Conservation (phyloP, 768 basidiomycete species). For the Obba rivulosa region DNA sequence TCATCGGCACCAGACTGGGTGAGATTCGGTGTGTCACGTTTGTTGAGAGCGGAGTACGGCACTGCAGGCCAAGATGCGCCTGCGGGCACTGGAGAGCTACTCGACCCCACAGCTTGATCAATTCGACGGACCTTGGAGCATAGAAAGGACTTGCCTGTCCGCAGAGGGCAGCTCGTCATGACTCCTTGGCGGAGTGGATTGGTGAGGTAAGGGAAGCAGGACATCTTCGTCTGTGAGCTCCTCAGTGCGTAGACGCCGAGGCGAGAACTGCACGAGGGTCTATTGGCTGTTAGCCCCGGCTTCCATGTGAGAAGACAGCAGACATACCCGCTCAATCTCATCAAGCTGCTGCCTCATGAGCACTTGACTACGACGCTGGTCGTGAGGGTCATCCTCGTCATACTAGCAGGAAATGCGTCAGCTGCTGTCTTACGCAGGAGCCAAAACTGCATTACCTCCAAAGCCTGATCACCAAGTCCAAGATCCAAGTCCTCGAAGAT, state of each 20-base stretch:
- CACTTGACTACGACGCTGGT: slow-evolving; percentile 69
- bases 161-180: too few relatives aligned
- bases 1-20: slow-evolving; percentile 27
- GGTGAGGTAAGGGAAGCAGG: slow-evolving; percentile 4
- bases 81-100: slow-evolving; percentile 6
- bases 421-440: slow-evolving; percentile 17
- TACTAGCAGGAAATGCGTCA: slow-evolving; percentile 36
- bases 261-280: slow-evolving; percentile 22
- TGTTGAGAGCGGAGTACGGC: slow-evolving; percentile 33
- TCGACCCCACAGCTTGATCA: slow-evolving; percentile 9
- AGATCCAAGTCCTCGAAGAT: slow-evolving; percentile 43
- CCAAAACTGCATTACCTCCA: slow-evolving; percentile 24
- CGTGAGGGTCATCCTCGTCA: slow-evolving; percentile 67
- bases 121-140: slow-evolving; percentile 2
- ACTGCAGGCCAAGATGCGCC: slow-evolving; percentile 37
- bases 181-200: slow-evolving; percentile 5
- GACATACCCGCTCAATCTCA: slow-evolving; percentile 65
- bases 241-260: slow-evolving; percentile 16
- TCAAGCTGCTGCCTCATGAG: slow-evolving; percentile 72
- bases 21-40: too few relatives aligned
- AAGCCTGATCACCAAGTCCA: slow-evolving; percentile 39
- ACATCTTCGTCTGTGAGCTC: slow-evolving; percentile 13
- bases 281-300: neutral
- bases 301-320: slow-evolving; percentile 6
- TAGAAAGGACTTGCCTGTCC: slow-evolving; percentile 4